Conservation (phyloP, 2,329 filamentous ascomycete species). For the Diaporthe citrichinensis region DNA sequence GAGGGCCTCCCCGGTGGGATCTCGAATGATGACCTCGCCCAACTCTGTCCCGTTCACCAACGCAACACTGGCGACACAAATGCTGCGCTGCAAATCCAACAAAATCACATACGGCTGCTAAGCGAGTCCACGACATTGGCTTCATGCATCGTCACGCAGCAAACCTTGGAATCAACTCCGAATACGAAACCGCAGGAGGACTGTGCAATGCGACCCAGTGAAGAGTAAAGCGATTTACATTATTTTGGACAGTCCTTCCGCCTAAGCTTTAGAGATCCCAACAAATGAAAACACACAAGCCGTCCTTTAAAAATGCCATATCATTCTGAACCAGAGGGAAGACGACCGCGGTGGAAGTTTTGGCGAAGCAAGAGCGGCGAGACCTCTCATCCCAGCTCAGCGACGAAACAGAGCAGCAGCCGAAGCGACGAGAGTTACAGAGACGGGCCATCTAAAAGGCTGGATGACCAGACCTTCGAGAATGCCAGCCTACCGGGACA, state of each 20-base stretch:
- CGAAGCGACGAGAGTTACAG: conserved; percentile 4
- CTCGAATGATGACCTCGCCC: conserved; percentile 6
- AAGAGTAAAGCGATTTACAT: neutral
- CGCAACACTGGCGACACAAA: no score
- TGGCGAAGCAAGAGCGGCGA: conserved; percentile 4
- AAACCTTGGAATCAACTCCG: neutral
- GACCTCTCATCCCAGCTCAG: neutral
- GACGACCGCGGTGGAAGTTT: conserved; percentile 11
- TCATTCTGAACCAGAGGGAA: neutral
- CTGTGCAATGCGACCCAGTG: neutral
- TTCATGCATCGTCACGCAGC: neutral
- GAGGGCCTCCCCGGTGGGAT: neutral
- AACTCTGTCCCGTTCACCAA: neutral
- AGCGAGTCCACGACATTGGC: neutral
- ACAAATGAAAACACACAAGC: neutral
- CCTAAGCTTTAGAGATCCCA: neutral
- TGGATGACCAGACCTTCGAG: neutral
- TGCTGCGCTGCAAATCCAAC: neutral
- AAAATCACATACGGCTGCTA: neutral
- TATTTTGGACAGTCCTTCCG: neutral
- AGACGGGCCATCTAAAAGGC: neutral
- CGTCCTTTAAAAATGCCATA: neutral
- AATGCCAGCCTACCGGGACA: neutral
- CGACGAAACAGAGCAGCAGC: neutral
- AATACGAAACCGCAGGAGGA: neutral